Conservation (phyloP, 306 rosid genomes). For the Macrotyloma uniflorum region DNA sequence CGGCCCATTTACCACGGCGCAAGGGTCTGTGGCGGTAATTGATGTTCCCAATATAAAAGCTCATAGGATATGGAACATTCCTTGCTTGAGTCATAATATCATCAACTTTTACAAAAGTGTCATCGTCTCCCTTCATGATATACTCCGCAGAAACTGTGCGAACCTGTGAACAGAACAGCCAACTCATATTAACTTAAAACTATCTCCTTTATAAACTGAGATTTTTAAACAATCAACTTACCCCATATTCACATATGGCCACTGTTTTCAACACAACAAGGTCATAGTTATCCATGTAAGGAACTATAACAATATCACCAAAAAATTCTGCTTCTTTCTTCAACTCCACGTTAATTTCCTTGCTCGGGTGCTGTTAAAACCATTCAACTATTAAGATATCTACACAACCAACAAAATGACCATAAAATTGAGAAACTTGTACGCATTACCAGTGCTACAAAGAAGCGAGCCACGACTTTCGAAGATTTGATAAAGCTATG, state of each 20-base stretch:
- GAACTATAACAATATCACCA: slow-evolving; percentile 91
- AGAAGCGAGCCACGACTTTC: slow-evolving; percentile 82
- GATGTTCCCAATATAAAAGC: slow-evolving; percentile 90
- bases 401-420: neutral
- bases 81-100: slow-evolving; percentile 57
- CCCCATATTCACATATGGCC: slow-evolving; percentile 97
- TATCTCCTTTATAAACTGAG: neutral
- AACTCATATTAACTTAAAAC: neutral
- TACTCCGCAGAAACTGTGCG: slow-evolving; percentile 66
- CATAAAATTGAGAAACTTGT: slow-evolving; percentile 14
- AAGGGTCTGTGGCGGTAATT: slow-evolving; percentile 87
- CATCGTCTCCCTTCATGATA: slow-evolving; percentile 98
- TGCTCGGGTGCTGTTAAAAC: slow-evolving; percentile 67
- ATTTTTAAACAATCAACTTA: slow-evolving; percentile 47
- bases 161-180: slow-evolving; percentile 56
- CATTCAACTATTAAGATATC: slow-evolving; percentile 37
- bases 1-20: slow-evolving; percentile 98
- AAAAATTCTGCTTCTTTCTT: slow-evolving; percentile 92
- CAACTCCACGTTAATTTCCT: slow-evolving; percentile 72
- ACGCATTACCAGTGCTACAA: slow-evolving; percentile 83
- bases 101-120: slow-evolving; percentile 86
- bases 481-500: slow-evolving; percentile 76
- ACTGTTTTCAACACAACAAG: slow-evolving; percentile 95
- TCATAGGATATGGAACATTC: slow-evolving; percentile 50
- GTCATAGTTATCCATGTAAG: slow-evolving; percentile 96